Evolutionary conservation across 78 protist genomes (phyloP).

Genomic region (Anaeramoeba flamelloides): DNA sequence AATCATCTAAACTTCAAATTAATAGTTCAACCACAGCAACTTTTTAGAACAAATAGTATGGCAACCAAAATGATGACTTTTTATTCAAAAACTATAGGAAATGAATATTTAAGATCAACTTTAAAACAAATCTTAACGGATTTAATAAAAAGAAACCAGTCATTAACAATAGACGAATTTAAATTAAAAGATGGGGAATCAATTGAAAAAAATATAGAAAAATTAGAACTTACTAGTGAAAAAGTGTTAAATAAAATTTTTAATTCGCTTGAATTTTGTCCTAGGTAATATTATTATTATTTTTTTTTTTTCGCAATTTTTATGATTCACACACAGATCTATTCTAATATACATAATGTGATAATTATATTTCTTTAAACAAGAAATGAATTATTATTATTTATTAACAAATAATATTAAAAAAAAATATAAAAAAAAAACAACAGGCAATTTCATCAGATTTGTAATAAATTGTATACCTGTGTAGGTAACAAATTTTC

Average conservation of each 20-base stretch:
- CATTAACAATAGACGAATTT: neutral
- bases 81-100: neutral
- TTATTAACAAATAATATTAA: neutral
- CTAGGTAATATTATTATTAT: neutral
- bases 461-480: neutral
- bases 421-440: neutral
- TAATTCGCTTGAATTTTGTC: neutral
- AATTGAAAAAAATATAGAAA: neutral
- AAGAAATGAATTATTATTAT: neutral
- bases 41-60: neutral
- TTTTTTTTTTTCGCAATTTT: no score
- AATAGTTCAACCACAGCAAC: neutral
- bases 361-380: neutral
- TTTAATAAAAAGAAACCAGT: neutral
- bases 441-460: neutral
- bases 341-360: neutral
- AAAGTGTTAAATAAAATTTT: neutral
- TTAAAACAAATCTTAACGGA: no score
- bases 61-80: neutral
- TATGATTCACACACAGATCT: no score
- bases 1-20: no score
- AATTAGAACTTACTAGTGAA: neutral
- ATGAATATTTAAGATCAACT: no score
- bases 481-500: neutral
- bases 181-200: neutral